Evolutionary conservation across 208 protist species (phyloP), one percentile per base, ranked within the genome.

Genomic region (Giardia muris): DNA sequence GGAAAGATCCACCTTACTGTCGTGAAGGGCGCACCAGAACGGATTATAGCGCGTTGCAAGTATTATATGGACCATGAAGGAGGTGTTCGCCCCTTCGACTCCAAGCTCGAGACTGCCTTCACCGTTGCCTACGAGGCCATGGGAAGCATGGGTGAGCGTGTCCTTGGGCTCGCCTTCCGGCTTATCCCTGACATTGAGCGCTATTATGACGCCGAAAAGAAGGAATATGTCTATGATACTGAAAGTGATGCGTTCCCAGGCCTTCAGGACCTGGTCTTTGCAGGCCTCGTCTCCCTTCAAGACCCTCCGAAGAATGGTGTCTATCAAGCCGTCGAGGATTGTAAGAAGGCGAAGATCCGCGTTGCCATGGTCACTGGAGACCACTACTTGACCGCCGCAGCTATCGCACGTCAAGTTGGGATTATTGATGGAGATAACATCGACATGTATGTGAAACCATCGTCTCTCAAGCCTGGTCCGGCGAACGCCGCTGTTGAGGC

Each of bases 351-450:
- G 19, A 95, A 96, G 86, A 97, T 98, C 89, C 67, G 94, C 67
- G 96, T 98, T 92, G 95, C 96, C 67, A 98, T 98, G 96, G 95
- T 98, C 0, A 98, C 97, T 45, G 97, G 97, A 48, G 97, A 98
- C 93, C 96, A 98, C 93, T 94, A 96, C 10, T 67, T 93, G 43
- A 98, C 97, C 10, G 97, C 97, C 0, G 92, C 87, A 46, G 95
- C 96, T 22, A 98, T 98, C 92, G 96, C 96, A 0, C 89, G 93
- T 43, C 30, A 96, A 86, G 94, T 97, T 45, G 95, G 96, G 87
- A 95, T 97, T 92, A 0, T 94, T 2, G 43, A 3, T 45, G 92
- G 2, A 43, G 67, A 45, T 46, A 86, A 87, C 87, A 39, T 47
- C 45, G n/a, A 90, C n/a, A 90, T 47, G n/a, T 22, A 90, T 92